Base-by-base conservation (phyloP, 2,329 filamentous ascomycete genomes). In the Alternaria dauci region DNA sequence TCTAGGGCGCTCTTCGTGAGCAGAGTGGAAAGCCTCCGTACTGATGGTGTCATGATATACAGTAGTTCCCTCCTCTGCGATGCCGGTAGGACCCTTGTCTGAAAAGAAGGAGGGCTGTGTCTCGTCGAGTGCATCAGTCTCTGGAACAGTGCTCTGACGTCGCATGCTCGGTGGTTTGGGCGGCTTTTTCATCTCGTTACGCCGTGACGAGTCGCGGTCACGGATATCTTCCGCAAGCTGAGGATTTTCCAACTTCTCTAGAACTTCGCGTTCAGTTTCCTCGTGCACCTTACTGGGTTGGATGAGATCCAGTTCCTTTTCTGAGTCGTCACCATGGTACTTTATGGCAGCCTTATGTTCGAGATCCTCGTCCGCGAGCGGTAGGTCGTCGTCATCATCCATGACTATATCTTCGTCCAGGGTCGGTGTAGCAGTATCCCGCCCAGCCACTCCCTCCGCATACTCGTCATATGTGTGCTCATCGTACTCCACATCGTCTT, bases 1-100 rank as follows among this genome's bases (percentile, higher is more conserved):
- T 7, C 59, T 63, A 16, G 74, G 73, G 8, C 77, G 67, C 44
- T 81, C 75, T 42, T 81, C 79, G 47, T 71, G 74, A 18, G 80
- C 81, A n/a, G 80, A 76, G 9, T 72, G 61, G 20, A 71, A 75
- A 3, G 43, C 52, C 16, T 66, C 68, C 3, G 66, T 73, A 46
- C 65, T 73, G 26, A 70, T 69, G 6, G 62, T 72, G 5, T 69
- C 55, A 30, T 62, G 47, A 2, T 32, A 47, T 7, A 36, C 50
- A 23, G 39, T 55, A 20, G 20, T 26, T 8, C 28, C 20, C 16
- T 42, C 36, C 9, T 55, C 28, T 18, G 18, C 41, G 28, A 28
- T 5, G 28, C 62, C 52, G n/a, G 25, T 34, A 23, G 30, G 38
- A n/a, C 23, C 26, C 7, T 50, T 30, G 20, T 46, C 62, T 34